Conservation (phyloP, 1,284 basidiomycete genomes). For the Trametes sp. region DNA sequence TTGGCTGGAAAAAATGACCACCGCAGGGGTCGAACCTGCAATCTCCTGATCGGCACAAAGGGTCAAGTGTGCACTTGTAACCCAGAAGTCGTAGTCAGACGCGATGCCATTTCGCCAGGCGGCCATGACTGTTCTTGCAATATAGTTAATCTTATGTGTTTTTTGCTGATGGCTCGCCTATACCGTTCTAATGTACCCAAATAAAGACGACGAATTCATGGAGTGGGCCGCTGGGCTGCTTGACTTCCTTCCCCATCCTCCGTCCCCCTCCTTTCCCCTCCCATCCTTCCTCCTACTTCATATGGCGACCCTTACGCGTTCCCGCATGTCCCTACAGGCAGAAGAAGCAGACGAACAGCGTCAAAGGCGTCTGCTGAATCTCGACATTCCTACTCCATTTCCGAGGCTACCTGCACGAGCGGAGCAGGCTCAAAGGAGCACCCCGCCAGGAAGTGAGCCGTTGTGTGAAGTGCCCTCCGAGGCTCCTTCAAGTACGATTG, state of each 20-base stretch:
- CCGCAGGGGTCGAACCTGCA: conserved; percentile 59
- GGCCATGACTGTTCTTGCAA: conserved; percentile 50
- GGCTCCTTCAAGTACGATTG: background rate
- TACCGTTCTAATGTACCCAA: too few relatives aligned
- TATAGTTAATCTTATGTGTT: too few relatives aligned
- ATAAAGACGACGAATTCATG: too few relatives aligned
- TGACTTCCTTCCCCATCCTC: background rate
- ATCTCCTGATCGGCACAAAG: conserved; percentile 59
- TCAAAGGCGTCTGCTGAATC: conserved; percentile 22
- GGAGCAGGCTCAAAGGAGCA: background rate
- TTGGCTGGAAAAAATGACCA: conserved; percentile 50
- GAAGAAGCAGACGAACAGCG: conserved; percentile 16
- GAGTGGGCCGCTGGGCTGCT: background rate
- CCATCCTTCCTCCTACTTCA: conserved; percentile 15
- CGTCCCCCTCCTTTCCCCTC: conserved; percentile 3
- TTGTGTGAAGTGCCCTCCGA: background rate
- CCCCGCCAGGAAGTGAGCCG: background rate
- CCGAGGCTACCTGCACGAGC: conserved; percentile 31
- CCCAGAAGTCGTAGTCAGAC: conserved; percentile 84
- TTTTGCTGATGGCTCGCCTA: too few relatives aligned
- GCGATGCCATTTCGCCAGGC: conserved; percentile 84
- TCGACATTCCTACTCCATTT: conserved; percentile 47
- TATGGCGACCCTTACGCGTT: conserved; percentile 39
- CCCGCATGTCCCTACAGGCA: conserved; percentile 17
- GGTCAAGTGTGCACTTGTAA: too few relatives aligned